Evolutionary conservation across 2,329 filamentous ascomycete species (phyloP), one percentile per base, ranked within the genome.

Genomic region (Fusarium graminum): DNA sequence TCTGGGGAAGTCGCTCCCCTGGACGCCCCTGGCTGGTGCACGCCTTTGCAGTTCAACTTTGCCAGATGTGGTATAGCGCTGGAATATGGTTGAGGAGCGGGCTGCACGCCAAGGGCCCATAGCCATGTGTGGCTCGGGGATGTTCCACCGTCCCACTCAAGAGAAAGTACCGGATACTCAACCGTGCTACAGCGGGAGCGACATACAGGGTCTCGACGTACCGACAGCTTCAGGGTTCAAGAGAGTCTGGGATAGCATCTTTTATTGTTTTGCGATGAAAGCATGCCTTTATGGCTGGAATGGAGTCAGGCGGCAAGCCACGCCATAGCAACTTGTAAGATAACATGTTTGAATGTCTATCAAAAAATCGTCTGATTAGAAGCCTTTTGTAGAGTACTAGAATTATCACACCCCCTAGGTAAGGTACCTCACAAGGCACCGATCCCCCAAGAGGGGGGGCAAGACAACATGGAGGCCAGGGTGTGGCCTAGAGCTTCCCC

Each of bases 31-130:
- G 72, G 63, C 61, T 41, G 57, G 49, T 69, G 64, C 58, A 69
- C 53, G 46, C 65, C 64, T 56, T 50, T 30, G 41, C 41, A 60
- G 43, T 43, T 40, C 32, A 46, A 55, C 51, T 36, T 75, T 71
- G 25, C 76, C 69, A 1, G 16, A 64, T 70, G 56, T 36, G 72
- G 77, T 8, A 60, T 79, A 78, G 78, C 56, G 45, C 44, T 10
- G 19, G 36, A 74, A 79, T 80, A 80, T 82, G 79, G 80, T 82
- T 82, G 80, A 82, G 80, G 69, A 78, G 72, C 67, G 71, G 61
- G 67, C 71, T 74, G 69, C 69, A 70, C 63, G 67, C 70, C 66
- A 70, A 72, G 65, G 63, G 59, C 64, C 67, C 69, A 63, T 63
- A 62, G 58, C 69, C 63, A 71, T 72, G 70, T 68, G 66, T 71